A percentile compares a stretch with the other conserved stretches of the same genome.
Evolutionary conservation across 768 basidiomycete species (phyloP).

Genomic region (Panus rudis): DNA sequence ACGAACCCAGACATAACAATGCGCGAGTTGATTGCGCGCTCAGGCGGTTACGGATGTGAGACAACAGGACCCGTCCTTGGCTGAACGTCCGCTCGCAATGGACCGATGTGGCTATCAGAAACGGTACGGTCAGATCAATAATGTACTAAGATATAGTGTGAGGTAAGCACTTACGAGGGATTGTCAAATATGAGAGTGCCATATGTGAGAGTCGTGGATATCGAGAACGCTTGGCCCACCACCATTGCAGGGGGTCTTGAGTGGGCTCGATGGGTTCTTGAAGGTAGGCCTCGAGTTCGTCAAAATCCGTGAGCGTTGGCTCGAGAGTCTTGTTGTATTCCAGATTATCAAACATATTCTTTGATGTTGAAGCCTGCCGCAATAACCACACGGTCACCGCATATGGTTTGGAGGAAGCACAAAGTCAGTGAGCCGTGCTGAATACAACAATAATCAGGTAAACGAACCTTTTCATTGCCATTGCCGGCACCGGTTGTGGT

Average conservation of each 20-base stretch:
- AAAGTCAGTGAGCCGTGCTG: no score
- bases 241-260: neutral
- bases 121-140: neutral
- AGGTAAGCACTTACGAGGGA: conserved; percentile 8
- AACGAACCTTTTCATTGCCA: no score
- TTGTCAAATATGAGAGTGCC: conserved; percentile 19
- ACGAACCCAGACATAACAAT: conserved; percentile 25
- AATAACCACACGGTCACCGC: no score
- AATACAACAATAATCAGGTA: no score
- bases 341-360: no score
- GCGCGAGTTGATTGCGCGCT: conserved; percentile 23
- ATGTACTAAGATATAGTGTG: neutral
- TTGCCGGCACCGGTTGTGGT: neutral
- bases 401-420: no score
- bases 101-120: conserved; percentile 22
- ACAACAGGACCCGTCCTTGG: conserved; percentile 17
- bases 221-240: neutral
- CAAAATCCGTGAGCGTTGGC: neutral
- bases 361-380: no score
- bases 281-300: conserved; percentile 1
- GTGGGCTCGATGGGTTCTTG: neutral
- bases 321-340: no score
- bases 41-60: conserved; percentile 21
- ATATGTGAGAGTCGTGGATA: conserved; percentile 22
- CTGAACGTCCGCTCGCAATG: conserved; percentile 25